Base-by-base conservation (phyloP, 192 early-diverging fungal genomes). In the Coemansia sp. region DNA sequence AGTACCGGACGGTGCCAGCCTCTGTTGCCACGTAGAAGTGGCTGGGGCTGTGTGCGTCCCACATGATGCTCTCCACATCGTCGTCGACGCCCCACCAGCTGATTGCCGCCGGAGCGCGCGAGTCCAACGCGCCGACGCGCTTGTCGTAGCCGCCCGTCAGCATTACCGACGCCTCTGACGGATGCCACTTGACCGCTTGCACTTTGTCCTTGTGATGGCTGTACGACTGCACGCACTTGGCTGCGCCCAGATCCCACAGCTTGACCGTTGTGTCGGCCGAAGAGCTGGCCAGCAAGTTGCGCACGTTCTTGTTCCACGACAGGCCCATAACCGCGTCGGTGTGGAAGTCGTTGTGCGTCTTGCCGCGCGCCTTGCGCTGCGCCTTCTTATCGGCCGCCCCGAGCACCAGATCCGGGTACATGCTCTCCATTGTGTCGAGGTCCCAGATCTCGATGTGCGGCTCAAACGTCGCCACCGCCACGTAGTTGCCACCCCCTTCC, bases 361-460 rank as follows among this genome's bases (percentile, higher is more conserved):
- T 52, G 41, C 69, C 66, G 17, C 62, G 64, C 19, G 40, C 23
- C 54, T 69, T 71, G 62, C 74, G 68, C 63, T 69, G 53, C 23
- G 61, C 48, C 52, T 72, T 74, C 59, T 71, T 71, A 35, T 73
- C 76, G 49, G 22, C 23, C 5, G 48, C 23, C 11, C 97, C 97
- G 0, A 99, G 84, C 32, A 99, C 90, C 36, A 90, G 80, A 60
- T 94, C 89, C 6, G 98, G 98, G 71, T 92, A 97, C 84, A 93
- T 88, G 36, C 86, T 84, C 73, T 99, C 98, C 19, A 97, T 71
- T 1, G 83, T 85, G 65, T 99, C 98, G 43, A 98, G 77, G 78
- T 98, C 91, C 98, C 98, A 99, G 68, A 99, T 95, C 73, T 99
- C 98, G 55, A 99, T 96, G 59, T 90, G 89, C 2, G 98, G 95